Conservation (phyloP, 164 flowering plant species). For the Houttuynia cordata region DNA sequence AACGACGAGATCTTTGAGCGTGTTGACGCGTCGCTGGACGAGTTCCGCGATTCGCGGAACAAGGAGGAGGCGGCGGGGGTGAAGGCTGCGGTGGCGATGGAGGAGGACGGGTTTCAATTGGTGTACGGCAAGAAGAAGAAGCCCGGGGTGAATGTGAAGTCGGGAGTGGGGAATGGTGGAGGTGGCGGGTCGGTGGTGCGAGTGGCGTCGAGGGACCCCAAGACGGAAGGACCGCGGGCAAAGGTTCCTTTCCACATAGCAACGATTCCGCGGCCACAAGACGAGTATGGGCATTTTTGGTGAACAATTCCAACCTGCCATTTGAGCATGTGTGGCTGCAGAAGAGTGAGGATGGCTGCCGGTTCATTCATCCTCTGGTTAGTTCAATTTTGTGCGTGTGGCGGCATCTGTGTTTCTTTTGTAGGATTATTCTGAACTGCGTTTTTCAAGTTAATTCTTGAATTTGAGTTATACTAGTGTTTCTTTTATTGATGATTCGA, state of each 20-base stretch:
- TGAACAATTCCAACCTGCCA: conserved; percentile 71
- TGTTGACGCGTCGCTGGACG: conserved; percentile 58
- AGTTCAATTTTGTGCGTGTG: background rate
- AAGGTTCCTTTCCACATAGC: conserved; percentile 84
- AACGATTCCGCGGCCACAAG: conserved; percentile 64
- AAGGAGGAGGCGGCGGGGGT: conserved; percentile 22
- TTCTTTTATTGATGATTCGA: too few species aligned
- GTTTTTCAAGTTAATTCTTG: background rate
- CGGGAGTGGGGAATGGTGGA: background rate
- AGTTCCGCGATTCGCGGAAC: conserved; percentile 42
- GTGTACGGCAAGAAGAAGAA: conserved; percentile 69
- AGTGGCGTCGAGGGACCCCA: conserved; percentile 44
- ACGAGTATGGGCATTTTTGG: conserved; percentile 58
- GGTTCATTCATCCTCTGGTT: conserved; percentile 80
- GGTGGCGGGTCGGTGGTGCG: conserved; percentile 24
- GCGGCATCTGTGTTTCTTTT: background rate
- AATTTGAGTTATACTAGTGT: background rate
- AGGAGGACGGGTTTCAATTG: conserved; percentile 62
- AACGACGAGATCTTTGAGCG: conserved; percentile 65
- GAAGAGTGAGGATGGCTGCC: conserved; percentile 64
- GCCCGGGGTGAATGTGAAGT: conserved; percentile 7
- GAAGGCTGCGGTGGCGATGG: conserved; percentile 8
- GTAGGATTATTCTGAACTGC: background rate
- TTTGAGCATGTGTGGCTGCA: conserved; percentile 91
- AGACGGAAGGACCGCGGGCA: conserved; percentile 23